phyloP scores from a whole-genome alignment of 495 filamentous ascomycete genomes.

The Talaromyces proteolyticus region DNA sequence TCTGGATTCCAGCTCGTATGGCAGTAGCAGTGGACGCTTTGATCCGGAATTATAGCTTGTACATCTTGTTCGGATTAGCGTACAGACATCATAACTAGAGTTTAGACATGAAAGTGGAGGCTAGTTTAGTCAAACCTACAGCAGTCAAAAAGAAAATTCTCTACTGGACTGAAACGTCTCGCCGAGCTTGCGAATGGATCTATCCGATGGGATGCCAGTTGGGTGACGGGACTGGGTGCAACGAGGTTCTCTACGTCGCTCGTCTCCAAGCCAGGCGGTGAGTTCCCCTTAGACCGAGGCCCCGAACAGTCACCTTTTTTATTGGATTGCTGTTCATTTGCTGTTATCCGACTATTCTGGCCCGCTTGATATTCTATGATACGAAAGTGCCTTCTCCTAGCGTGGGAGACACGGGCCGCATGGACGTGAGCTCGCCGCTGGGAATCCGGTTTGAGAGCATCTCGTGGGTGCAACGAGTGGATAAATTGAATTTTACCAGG shows the following conservation, averaged over 20 bases:
- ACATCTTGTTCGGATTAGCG: too few species aligned
- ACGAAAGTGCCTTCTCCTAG: background rate
- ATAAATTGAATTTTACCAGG: background rate
- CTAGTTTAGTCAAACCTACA: background rate
- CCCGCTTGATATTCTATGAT: background rate
- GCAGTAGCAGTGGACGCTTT: background rate
- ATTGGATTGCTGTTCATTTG: background rate
- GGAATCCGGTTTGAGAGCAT: background rate
- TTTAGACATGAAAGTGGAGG: too few species aligned
- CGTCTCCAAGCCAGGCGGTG: background rate
- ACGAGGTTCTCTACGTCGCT: background rate
- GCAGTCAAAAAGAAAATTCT: background rate
- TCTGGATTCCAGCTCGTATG: background rate
- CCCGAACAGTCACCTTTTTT: background rate
- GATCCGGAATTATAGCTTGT: background rate
- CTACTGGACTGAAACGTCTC: background rate
- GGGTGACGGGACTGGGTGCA: background rate
- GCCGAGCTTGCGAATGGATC: background rate
- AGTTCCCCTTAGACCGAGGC: background rate
- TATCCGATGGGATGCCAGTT: background rate
- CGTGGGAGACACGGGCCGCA: background rate
- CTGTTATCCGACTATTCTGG: background rate
- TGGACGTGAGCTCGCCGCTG: background rate
- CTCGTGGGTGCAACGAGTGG: background rate
- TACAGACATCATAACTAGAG: background rate